Percentiles rank a stretch among this genome's conserved stretches.
Evolutionary conservation across 1,284 basidiomycete genomes (phyloP).

Genomic region (Exobasidium rhododendri): DNA sequence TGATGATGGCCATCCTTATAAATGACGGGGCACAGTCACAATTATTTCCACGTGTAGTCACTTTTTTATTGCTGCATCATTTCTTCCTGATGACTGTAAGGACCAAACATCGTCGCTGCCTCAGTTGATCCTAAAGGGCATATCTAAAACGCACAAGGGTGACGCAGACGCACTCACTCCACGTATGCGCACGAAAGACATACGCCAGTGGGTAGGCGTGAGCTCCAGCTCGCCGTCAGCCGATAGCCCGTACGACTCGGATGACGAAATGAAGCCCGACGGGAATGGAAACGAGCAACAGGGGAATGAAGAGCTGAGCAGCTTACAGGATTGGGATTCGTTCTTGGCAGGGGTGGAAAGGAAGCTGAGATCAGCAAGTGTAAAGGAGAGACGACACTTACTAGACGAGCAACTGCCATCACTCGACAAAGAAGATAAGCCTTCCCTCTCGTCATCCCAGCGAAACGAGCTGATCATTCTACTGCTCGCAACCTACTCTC

Average conservation of each 20-base stretch:
- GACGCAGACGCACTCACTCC: neutral
- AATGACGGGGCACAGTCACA: no score
- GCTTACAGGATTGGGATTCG: constrained; percentile 31
- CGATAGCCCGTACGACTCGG: constrained; percentile 42
- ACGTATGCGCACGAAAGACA: constrained; percentile 20
- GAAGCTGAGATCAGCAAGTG: constrained; percentile 24
- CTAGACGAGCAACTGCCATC: constrained; percentile 25
- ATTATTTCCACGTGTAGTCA: no score
- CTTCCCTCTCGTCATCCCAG: constrained; percentile 62
- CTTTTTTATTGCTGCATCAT: no score
- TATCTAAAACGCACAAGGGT: no score
- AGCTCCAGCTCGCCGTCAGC: constrained; percentile 23
- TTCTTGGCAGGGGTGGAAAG: constrained; percentile 28
- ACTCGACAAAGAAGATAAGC: constrained; percentile 24
- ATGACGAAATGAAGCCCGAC: constrained; percentile 42
- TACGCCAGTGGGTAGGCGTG: constrained; percentile 30
- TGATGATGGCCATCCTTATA: no score
- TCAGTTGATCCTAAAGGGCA: no score
- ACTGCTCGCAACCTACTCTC: constrained; percentile 70
- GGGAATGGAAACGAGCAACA: constrained; percentile 19
- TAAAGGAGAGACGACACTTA: constrained; percentile 30
- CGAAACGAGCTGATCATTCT: constrained; percentile 70
- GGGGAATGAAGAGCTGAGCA: neutral
- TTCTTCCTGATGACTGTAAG: no score
- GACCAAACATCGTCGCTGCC: no score